phyloP scores from a whole-genome alignment of 805 yeast species.

The Pichia heedii region DNA sequence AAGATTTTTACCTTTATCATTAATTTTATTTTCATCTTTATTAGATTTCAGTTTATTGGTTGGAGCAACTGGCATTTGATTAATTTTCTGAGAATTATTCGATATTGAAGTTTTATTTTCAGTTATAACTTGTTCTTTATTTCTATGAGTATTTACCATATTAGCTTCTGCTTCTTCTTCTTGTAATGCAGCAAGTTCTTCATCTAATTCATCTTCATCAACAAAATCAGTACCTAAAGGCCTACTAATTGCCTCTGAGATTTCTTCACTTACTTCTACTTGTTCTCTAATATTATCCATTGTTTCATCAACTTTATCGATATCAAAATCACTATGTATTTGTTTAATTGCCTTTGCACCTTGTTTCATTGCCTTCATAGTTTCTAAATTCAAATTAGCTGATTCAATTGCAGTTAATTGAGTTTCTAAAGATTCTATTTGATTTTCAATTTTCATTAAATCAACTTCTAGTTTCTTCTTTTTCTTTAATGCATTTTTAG shows the following conservation, averaged over 20 bases:
- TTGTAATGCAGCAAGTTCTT: conserved; percentile 78
- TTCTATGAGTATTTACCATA: conserved; percentile 7
- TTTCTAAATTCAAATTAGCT: conserved; percentile 93
- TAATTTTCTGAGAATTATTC: conserved; percentile 6
- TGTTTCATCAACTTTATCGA: conserved; percentile 93
- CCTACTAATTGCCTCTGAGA: conserved; percentile 90
- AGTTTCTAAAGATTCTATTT: conserved; percentile 81
- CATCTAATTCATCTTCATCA: conserved; percentile 92
- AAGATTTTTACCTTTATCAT: too few species aligned
- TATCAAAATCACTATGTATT: conserved; percentile 89
- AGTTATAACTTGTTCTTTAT: conserved; percentile 8
- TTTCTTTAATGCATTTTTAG: conserved; percentile 79
- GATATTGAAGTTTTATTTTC: conserved; percentile 2
- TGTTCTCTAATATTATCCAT: conserved; percentile 98
- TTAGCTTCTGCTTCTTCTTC: conserved; percentile 59
- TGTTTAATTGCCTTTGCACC: conserved; percentile 96
- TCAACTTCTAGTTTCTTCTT: conserved; percentile 77
- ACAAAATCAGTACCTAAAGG: conserved; percentile 74
- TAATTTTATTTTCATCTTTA: too few species aligned
- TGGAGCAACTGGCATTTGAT: conserved; percentile 40
- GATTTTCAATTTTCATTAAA: conserved; percentile 72
- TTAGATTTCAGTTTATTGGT: conserved; percentile 35
- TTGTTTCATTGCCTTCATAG: conserved; percentile 98
- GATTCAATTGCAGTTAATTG: conserved; percentile 86
- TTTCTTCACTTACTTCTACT: conserved; percentile 90